These are phyloP conservation scores for Claviceps sorghi DNA, from an alignment of 2,329 filamentous ascomycete species.

Conservation along the genomic window DNA sequence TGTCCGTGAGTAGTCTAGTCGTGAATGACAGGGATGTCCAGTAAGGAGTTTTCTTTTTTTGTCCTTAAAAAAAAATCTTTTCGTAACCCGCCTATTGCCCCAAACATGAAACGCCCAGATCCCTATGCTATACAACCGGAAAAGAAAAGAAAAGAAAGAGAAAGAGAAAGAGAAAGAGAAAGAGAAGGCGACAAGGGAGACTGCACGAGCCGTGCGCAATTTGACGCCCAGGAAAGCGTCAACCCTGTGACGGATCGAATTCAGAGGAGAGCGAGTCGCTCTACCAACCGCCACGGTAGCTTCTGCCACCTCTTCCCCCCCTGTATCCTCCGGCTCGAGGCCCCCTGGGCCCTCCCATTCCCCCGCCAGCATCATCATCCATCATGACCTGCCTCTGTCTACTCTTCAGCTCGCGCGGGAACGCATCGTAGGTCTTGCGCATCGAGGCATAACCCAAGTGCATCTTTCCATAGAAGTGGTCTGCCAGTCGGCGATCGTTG, in stretches of 20 bases:
- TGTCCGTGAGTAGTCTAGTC: neutral
- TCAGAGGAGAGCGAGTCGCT: neutral
- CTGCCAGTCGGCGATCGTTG: conserved; percentile 83
- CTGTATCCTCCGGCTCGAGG: conserved; percentile 40
- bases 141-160: neutral
- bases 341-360: conserved; percentile 30
- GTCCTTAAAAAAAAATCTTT: neutral
- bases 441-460: conserved; percentile 96
- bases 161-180: no score
- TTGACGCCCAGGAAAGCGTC: neutral
- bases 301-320: conserved; percentile 34
- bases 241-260: neutral
- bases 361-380: conserved; percentile 26
- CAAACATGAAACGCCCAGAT: neutral
- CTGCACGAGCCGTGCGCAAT: neutral
- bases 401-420: conserved; percentile 75
- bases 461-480: conserved; percentile 99
- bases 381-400: conserved; percentile 39
- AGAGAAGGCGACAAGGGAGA: neutral
- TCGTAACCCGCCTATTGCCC: neutral
- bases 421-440: conserved; percentile 80
- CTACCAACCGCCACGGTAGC: conserved; percentile 37
- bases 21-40: neutral
- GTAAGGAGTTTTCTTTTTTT: neutral
- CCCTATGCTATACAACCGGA: neutral